These are phyloP conservation scores for Allomyces macrogynus DNA, from an alignment of 192 early-diverging fungal species.

Conservation along the genomic window DNA sequence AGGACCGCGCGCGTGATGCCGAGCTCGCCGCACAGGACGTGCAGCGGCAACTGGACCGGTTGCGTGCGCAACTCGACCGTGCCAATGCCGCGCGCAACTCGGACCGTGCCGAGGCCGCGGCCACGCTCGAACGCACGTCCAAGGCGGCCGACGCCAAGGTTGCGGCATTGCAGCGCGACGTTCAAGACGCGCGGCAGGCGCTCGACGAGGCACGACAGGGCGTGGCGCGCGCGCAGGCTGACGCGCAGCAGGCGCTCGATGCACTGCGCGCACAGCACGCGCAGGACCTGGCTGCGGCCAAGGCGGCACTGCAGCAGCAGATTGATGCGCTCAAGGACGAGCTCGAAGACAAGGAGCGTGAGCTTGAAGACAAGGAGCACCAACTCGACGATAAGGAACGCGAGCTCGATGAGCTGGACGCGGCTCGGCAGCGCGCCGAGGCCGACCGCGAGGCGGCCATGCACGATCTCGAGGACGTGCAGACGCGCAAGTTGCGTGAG, in stretches of 20 bases:
- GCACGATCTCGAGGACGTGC: slow-evolving; percentile 1
- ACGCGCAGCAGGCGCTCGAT: slow-evolving; percentile 3
- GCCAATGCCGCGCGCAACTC: slow-evolving; percentile 1
- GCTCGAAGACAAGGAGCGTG: slow-evolving; percentile 5
- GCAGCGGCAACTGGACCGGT: slow-evolving; percentile 3
- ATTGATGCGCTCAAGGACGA: slow-evolving; percentile 6
- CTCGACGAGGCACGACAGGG: slow-evolving; percentile 5
- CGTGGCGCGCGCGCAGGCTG: slow-evolving; percentile 4
- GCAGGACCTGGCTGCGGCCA: background rate
- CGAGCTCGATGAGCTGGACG: slow-evolving; percentile 6
- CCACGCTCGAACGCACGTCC: slow-evolving; percentile 1
- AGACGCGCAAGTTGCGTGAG: background rate
- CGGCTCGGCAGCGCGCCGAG: background rate
- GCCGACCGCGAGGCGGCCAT: background rate
- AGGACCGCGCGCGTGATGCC: background rate
- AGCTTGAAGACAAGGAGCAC: slow-evolving; percentile 8
- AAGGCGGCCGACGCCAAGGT: background rate
- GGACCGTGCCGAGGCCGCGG: slow-evolving; percentile 6
- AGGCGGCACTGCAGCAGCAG: slow-evolving; percentile 3
- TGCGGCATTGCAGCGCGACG: slow-evolving; percentile 3
- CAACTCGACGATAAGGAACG: slow-evolving; percentile 15
- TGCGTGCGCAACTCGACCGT: slow-evolving; percentile 1
- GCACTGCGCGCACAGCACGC: slow-evolving; percentile 3
- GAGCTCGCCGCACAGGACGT: slow-evolving; percentile 4
- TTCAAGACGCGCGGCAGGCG: slow-evolving; percentile 4